phyloP scores from a whole-genome alignment of 345 rosid species.

The Gynandropsis gynandra region DNA sequence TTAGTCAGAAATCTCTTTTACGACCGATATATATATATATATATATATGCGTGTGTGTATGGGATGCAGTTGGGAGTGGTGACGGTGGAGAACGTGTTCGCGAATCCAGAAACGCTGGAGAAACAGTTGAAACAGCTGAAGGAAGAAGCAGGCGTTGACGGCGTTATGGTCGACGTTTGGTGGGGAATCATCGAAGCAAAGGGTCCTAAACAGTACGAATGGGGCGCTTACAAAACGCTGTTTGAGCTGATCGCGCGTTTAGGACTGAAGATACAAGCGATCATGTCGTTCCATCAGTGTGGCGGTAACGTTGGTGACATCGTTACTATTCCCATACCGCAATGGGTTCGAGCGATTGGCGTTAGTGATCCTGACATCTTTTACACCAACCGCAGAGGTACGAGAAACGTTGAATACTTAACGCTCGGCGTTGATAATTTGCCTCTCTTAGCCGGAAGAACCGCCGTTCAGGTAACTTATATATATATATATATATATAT shows the following conservation, averaged over 20 bases:
- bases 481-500: too few relatives aligned
- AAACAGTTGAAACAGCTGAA: conserved; percentile 56
- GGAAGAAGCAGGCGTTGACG: conserved; percentile 56
- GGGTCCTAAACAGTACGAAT: conserved; percentile 54
- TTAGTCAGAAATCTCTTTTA: too few relatives aligned
- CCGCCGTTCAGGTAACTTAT: conserved; percentile 50
- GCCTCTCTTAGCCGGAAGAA: conserved; percentile 55
- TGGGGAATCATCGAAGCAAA: conserved; percentile 74
- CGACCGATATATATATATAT: too few relatives aligned
- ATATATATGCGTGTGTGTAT: background rate
- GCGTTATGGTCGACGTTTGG: conserved; percentile 83
- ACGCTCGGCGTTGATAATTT: conserved; percentile 52
- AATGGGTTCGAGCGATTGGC: conserved; percentile 59
- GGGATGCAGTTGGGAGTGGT: conserved; percentile 57
- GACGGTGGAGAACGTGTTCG: conserved; percentile 45
- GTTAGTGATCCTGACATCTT: conserved; percentile 54
- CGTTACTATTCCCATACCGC: conserved; percentile 64
- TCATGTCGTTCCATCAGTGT: conserved; percentile 85
- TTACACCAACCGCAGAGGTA: conserved; percentile 51
- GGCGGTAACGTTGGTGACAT: conserved; percentile 85
- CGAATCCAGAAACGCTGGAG: conserved; percentile 32
- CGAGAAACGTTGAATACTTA: conserved; percentile 56
- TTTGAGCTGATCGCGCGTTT: conserved; percentile 41
- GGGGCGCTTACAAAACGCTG: conserved; percentile 69
- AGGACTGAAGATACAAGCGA: conserved; percentile 60